A percentile compares a stretch with the other conserved stretches of the same genome.
Evolutionary conservation across 768 basidiomycete genomes (phyloP).

Genomic region (Termitomyces sp.): DNA sequence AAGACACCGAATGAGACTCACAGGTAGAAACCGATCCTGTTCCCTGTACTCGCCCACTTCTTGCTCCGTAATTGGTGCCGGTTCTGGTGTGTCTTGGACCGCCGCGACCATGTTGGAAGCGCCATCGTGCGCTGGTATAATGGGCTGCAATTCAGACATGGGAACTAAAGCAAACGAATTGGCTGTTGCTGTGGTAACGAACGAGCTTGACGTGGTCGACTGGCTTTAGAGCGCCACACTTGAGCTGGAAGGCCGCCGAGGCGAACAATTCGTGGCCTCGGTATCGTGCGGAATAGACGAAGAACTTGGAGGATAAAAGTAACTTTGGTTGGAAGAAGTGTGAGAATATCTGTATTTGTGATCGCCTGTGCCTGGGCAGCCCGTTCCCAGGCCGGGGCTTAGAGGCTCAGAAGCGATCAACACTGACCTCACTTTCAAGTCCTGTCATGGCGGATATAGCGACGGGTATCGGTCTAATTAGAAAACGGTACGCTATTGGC

Average conservation of each 20-base stretch:
- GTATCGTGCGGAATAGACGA: neutral
- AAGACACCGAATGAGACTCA: constrained; percentile 32
- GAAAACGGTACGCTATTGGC: neutral
- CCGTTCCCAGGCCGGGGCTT: neutral
- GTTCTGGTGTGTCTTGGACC: constrained; percentile 44
- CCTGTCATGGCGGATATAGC: neutral
- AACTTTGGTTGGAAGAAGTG: constrained; percentile 3
- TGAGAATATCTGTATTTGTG: constrained; percentile 3
- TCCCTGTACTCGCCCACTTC: constrained; percentile 94
- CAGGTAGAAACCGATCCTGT: constrained; percentile 93
- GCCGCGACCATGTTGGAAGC: constrained; percentile 29
- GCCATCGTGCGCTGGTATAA: constrained; percentile 38
- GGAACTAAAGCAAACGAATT: neutral
- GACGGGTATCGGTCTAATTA: neutral
- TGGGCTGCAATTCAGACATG: constrained; percentile 38
- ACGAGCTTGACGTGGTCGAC: neutral
- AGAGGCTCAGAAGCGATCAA: neutral
- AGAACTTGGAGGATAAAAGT: neutral
- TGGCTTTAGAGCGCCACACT: constrained; percentile 5
- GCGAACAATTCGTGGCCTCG: neutral
- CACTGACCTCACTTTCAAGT: neutral
- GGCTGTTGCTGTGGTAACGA: neutral
- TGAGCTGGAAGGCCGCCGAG: constrained; percentile 3
- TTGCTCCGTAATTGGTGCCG: constrained; percentile 81
- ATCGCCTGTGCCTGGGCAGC: neutral